A percentile compares a stretch with the other conserved stretches of the same genome.
Conservation (phyloP, 495 filamentous ascomycete genomes). For the Neurospora sp. region DNA sequence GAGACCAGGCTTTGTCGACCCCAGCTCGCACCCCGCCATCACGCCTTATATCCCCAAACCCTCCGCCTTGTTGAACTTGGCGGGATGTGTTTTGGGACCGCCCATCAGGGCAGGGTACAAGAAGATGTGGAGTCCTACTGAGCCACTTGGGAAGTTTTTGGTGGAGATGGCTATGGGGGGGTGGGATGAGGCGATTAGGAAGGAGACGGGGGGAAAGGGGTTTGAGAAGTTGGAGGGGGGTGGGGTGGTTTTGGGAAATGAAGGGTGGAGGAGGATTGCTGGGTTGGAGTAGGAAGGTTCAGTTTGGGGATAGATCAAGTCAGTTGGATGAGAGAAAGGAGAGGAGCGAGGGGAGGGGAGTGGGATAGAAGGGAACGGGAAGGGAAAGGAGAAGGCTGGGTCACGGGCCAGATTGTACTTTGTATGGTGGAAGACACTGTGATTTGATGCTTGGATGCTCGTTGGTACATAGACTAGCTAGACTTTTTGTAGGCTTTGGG, state of each 20-base stretch:
- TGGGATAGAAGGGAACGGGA: no score
- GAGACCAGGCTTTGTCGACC: constrained; percentile 46
- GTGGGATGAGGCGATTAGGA: constrained; percentile 31
- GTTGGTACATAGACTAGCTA: background rate
- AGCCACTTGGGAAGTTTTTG: constrained; percentile 11
- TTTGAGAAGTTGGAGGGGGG: constrained; percentile 32
- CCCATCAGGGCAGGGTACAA: constrained; percentile 11
- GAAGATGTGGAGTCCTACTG: constrained; percentile 31
- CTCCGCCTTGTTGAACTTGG: background rate
- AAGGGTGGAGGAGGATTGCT: constrained; percentile 35
- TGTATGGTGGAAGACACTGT: background rate
- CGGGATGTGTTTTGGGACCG: constrained; percentile 7
- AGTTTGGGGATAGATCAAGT: no score
- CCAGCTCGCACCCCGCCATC: constrained; percentile 35
- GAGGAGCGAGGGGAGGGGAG: background rate
- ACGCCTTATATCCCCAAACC: constrained; percentile 32
- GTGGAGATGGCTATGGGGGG: constrained; percentile 51
- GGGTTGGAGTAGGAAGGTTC: constrained; percentile 12
- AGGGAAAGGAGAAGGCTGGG: background rate
- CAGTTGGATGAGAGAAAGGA: background rate
- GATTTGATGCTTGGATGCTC: background rate
- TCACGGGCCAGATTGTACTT: background rate
- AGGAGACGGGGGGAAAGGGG: constrained; percentile 27
- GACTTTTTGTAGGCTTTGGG: background rate
- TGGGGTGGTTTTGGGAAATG: constrained; percentile 36